Base-by-base conservation (phyloP, 768 basidiomycete species). In the Rhizopogon salebrosus region DNA sequence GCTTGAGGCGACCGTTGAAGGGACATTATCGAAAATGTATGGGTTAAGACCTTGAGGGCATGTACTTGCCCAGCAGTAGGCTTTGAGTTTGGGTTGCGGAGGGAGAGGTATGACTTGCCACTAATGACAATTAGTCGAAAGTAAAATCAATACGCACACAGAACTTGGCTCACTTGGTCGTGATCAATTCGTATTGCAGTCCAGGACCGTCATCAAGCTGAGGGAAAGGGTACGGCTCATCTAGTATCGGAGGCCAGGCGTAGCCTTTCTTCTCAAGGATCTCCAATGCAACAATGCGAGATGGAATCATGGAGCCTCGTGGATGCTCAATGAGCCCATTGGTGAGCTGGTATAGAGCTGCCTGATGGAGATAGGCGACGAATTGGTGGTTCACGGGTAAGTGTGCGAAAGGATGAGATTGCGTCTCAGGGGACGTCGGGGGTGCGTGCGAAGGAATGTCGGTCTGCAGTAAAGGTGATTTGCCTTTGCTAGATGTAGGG, bases 51-150 rank as follows among this genome's bases (percentile, higher is more conserved):
- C 37, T 61, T 57, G 42, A 69, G 59, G 3, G 87, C 85, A 62
- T 87, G 86, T 11, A 70, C 57, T 62, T 90, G 88, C 38, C 73
- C 61, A n/a, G 78, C 68, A 27, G 80, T 84, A 2, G 87, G 85
- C 41, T 61, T 64, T 29, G 67, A 75, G 36, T 67, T 65, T 20
- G 77, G 70, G 13, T 75, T 73, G 3, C 58, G 55, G 24, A 89
- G 74, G 24, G 74, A 73, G 22, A 89, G 74, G 62, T 80, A 89
- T 1, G 73, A 62, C 48, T 79, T 62, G 42, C 53, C 56, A 23
- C 67, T 69, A 43, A 53, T 34, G 2, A 48, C 31, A n/a, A 26
- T 61, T 22, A 64, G 52, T 4, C 46, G 18, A 29, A 50, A 24
- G 20, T 4, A 49, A 0, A 49, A 22, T 11, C 29, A 40, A 23